These are phyloP conservation scores for Coffea humblotiana DNA, from an alignment of 305 asterid species.

Conservation along the genomic window DNA sequence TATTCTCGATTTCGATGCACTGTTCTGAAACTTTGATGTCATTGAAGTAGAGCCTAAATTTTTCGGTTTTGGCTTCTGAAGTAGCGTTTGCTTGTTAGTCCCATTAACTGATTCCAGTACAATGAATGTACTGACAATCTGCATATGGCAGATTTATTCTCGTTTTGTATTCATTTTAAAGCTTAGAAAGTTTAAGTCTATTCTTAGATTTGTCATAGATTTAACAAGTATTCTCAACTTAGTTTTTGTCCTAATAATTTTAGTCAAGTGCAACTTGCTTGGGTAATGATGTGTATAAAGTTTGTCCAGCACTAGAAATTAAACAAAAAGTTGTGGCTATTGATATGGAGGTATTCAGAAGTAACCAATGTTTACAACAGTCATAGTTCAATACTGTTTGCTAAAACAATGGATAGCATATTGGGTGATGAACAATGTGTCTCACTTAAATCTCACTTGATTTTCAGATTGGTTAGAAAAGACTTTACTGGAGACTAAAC, in stretches of 20 bases:
- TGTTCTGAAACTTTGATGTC: neutral
- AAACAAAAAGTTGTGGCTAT: neutral
- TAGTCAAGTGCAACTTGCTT: no score
- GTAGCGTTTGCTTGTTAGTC: neutral
- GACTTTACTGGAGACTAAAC: slow-evolving; percentile 59
- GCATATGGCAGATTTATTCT: no score
- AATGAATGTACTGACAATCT: neutral
- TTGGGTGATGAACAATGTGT: neutral
- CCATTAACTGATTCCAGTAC: neutral
- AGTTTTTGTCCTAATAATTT: no score
- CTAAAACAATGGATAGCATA: neutral
- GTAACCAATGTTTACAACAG: neutral
- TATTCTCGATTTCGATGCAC: neutral
- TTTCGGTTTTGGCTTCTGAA: neutral
- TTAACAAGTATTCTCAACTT: no score
- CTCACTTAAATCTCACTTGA: neutral
- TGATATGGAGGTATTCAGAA: neutral
- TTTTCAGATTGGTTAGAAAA: slow-evolving; percentile 84
- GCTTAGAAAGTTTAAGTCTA: no score
- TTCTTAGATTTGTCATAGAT: no score
- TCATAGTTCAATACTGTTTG: no score
- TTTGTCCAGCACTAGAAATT: neutral
- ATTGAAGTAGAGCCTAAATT: neutral
- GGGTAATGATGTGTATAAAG: no score
- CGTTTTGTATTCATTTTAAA: no score